Percentiles rank a stretch among this genome's conserved stretches.
phyloP scores from a whole-genome alignment of 2,329 filamentous ascomycete species.

The Ophiostoma sp. region DNA sequence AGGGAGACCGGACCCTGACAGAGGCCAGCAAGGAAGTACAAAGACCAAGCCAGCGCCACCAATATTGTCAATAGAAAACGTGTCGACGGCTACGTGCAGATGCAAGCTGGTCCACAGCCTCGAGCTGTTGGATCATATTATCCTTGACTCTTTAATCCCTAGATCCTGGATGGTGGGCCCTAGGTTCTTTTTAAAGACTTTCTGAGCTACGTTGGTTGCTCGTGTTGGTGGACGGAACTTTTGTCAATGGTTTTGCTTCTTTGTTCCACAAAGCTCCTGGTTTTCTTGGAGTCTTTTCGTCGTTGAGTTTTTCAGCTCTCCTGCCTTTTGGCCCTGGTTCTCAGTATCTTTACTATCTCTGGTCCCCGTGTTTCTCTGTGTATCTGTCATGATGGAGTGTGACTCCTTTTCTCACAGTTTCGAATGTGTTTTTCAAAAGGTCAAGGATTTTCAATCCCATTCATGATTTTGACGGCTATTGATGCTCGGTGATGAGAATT shows the following conservation, averaged over 20 bases:
- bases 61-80: constrained; percentile 10
- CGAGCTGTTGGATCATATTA: background rate
- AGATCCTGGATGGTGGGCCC: background rate
- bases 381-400: background rate
- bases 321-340: background rate
- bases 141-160: background rate
- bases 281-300: background rate
- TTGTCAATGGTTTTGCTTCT: background rate
- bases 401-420: background rate
- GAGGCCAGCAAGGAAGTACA: background rate
- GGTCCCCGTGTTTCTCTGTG: background rate
- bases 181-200: background rate
- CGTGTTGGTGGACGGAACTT: background rate
- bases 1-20: background rate
- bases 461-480: background rate
- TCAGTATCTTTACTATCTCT: background rate
- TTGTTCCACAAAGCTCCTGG: background rate
- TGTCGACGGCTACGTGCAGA: background rate
- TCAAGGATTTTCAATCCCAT: background rate
- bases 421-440: background rate
- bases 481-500: background rate
- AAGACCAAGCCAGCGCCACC: background rate
- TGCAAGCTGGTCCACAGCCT: background rate
- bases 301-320: background rate
- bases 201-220: background rate